Evolutionary conservation across 2,329 filamentous ascomycete species (phyloP), one percentile per base, ranked within the genome.

Genomic region (Pseudogymnoascus sp.): DNA sequence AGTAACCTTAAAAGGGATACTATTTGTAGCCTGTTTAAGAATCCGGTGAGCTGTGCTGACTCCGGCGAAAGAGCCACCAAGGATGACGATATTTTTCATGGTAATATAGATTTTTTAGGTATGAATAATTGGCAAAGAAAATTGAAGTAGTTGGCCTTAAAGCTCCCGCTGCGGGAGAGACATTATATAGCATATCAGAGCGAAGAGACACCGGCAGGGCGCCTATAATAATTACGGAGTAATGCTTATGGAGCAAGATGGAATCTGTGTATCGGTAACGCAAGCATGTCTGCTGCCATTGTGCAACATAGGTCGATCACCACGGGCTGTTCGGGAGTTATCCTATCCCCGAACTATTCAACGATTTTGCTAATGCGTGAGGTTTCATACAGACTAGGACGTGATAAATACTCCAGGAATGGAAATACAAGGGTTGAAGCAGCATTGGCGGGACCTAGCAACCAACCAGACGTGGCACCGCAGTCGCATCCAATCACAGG

Each of bases 1-100:
- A 62, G 80, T 79, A 47, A 87, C 73, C 63, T 82, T 81, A 70
- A 83, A 81, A 10, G 75, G 75, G 4, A 63, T 64, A n/a, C 63
- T 67, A 3, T 65, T 67, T 62, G 64, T 16, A 63, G 50, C 63
- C 59, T 70, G 65, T 56, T 74, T 74, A 35, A 74, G 61, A 47
- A 74, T 66, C 24, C 68, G 66, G 64, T 75, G 73, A n/a, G 73
- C 68, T 1, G 69, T 65, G 35, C 65, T 67, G 38, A 75, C 66
- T 10, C 72, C 73, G 16, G 68, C 67, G 56, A 62, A 74, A 29
- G 71, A 72, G 60, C 69, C 73, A 13, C 73, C 73, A 5, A 74
- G 64, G 62, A 74, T 70, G 40, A 73, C 64, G 44, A 75, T 69
- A 47, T 71, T 67, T 38, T 71, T 73, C 66, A 70, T 69, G 42